A percentile compares a stretch with the other conserved stretches of the same genome.
These are phyloP conservation scores for Hypoxylon rickii DNA, from an alignment of 495 filamentous ascomycete species.

Conservation along the genomic window DNA sequence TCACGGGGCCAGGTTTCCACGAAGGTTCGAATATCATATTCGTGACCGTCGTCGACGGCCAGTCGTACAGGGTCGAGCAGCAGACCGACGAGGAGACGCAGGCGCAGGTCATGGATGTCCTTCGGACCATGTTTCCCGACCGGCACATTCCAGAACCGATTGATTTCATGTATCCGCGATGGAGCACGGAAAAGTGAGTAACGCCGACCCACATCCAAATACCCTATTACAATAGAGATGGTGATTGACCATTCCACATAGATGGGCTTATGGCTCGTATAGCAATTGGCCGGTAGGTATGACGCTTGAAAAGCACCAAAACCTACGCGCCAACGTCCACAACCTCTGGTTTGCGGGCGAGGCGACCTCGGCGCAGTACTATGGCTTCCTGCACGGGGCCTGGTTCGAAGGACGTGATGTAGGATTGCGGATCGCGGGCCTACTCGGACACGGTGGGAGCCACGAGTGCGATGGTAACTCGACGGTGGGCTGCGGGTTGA, in stretches of 20 bases:
- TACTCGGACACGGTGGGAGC: constrained; percentile 36
- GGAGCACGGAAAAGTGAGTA: constrained; percentile 59
- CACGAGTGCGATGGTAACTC: constrained; percentile 34
- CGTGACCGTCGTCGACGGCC: constrained; percentile 64
- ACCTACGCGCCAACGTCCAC: constrained; percentile 69
- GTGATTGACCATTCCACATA: constrained; percentile 6
- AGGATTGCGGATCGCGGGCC: constrained; percentile 55
- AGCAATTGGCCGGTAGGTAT: constrained; percentile 74
- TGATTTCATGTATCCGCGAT: constrained; percentile 72
- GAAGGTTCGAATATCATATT: constrained; percentile 70
- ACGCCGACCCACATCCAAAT: neutral
- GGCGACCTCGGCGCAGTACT: constrained; percentile 70
- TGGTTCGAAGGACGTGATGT: constrained; percentile 65
- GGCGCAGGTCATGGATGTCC: constrained; percentile 62
- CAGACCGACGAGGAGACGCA: constrained; percentile 66
- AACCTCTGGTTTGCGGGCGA: constrained; percentile 75
- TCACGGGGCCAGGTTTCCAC: constrained; percentile 62
- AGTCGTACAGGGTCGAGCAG: constrained; percentile 67
- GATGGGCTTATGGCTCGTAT: constrained; percentile 71
- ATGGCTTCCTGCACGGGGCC: constrained; percentile 68
- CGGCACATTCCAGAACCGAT: constrained; percentile 66
- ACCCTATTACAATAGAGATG: neutral
- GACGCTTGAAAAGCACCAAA: constrained; percentile 71
- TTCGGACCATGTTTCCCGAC: constrained; percentile 68
- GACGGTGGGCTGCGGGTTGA: constrained; percentile 29